phyloP scores from a whole-genome alignment of 495 filamentous ascomycete genomes.

The Neurospora cerealis region DNA sequence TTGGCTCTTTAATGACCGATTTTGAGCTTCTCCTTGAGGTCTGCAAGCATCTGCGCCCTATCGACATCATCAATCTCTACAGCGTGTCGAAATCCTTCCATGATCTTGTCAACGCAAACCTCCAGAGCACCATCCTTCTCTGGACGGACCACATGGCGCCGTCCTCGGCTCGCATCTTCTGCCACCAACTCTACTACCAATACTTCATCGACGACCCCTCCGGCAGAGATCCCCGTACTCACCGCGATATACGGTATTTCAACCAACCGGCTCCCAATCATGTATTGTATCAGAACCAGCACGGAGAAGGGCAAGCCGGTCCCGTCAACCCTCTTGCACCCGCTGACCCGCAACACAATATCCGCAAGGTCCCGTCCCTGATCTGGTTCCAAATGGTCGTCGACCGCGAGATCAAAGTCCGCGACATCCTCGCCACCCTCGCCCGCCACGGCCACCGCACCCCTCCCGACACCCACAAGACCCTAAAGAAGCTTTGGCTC shows the following conservation, averaged over 20 bases:
- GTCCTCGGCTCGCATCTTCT: constrained; percentile 39
- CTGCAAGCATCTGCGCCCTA: constrained; percentile 36
- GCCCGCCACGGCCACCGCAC: constrained; percentile 40
- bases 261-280: constrained; percentile 1
- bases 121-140: constrained; percentile 24
- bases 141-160: constrained; percentile 28
- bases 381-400: constrained; percentile 21
- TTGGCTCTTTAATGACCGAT: constrained; percentile 35
- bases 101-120: constrained; percentile 34
- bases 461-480: constrained; percentile 28
- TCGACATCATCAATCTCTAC: constrained; percentile 46
- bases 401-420: constrained; percentile 18
- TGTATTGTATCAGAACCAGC: neutral
- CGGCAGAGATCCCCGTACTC: constrained; percentile 12
- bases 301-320: neutral
- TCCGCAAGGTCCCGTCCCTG: constrained; percentile 19
- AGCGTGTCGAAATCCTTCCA: constrained; percentile 48
- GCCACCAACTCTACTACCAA: constrained; percentile 36
- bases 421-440: constrained; percentile 47
- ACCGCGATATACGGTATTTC: constrained; percentile 8
- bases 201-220: constrained; percentile 43
- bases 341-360: neutral
- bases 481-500: constrained; percentile 56
- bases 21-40: constrained; percentile 42
- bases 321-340: neutral